A percentile compares a stretch with the other conserved stretches of the same genome.
Conservation (phyloP, 306 rosid genomes). For the Medicago lupulina region DNA sequence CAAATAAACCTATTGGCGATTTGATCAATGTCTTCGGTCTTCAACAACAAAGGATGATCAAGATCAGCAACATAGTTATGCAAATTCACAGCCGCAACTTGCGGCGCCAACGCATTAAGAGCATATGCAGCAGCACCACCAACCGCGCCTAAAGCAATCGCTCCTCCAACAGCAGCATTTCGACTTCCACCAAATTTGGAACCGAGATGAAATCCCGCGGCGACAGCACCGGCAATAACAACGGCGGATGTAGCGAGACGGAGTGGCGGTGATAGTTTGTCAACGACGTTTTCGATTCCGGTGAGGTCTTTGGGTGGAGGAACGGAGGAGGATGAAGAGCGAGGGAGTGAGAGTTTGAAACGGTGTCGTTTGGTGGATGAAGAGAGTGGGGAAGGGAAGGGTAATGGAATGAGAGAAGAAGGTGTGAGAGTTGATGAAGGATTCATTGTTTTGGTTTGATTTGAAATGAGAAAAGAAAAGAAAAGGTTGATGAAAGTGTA, state of each 20-base stretch:
- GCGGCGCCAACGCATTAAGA: constrained; percentile 72
- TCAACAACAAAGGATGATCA: constrained; percentile 67
- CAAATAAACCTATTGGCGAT: constrained; percentile 73
- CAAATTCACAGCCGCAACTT: constrained; percentile 80
- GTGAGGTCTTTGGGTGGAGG: constrained; percentile 66
- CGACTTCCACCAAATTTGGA: constrained; percentile 59
- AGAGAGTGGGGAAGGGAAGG: constrained; percentile 43
- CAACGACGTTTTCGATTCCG: constrained; percentile 74
- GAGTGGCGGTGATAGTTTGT: constrained; percentile 66
- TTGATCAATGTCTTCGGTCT: constrained; percentile 72
- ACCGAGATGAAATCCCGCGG: constrained; percentile 88
- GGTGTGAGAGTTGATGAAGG: constrained; percentile 59
- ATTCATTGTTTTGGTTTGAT: constrained; percentile 58
- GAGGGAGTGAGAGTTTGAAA: constrained; percentile 65
- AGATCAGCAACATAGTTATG: constrained; percentile 72
- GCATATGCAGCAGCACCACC: constrained; percentile 76
- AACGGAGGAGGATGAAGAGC: constrained; percentile 41
- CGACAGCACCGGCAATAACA: constrained; percentile 72
- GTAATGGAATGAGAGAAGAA: constrained; percentile 50
- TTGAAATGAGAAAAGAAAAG: neutral
- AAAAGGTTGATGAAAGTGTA: constrained; percentile 2
- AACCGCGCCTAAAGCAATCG: constrained; percentile 72
- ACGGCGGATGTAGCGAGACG: constrained; percentile 78
- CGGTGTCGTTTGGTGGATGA: constrained; percentile 55
- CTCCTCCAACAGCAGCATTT: constrained; percentile 76